Conservation (phyloP, 1,139 yeast genomes). For the Geotrichum carabidarum region DNA sequence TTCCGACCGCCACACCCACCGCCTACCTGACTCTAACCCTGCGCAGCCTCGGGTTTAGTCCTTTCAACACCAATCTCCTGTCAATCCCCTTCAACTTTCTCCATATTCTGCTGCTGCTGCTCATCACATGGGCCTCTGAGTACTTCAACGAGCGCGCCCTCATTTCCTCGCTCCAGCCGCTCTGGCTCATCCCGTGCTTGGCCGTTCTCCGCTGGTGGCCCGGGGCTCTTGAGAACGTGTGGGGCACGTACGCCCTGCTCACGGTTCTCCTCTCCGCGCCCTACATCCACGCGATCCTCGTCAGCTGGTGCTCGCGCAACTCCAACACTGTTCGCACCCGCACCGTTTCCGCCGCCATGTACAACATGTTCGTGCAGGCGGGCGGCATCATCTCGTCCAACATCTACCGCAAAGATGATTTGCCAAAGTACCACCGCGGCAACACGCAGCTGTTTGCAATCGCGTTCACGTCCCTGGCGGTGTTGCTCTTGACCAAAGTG, state of each 20-base stretch:
- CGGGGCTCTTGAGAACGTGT: constrained; percentile 44
- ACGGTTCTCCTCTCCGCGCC: constrained; percentile 47
- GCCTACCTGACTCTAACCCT: constrained; percentile 50
- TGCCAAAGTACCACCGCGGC: constrained; percentile 54
- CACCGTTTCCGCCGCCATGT: constrained; percentile 55
- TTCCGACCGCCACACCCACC: constrained; percentile 41
- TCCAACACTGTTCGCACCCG: constrained; percentile 56
- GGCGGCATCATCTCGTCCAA: constrained; percentile 49
- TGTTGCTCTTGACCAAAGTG: constrained; percentile 23
- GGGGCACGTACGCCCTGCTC: constrained; percentile 52
- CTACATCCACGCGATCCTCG: constrained; percentile 52
- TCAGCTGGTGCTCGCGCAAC: constrained; percentile 56
- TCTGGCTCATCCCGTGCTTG: constrained; percentile 42
- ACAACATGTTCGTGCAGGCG: constrained; percentile 54
- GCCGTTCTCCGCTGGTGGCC: constrained; percentile 48
- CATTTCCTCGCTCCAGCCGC: constrained; percentile 33
- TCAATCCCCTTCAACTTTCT: constrained; percentile 49
- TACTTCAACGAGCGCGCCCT: constrained; percentile 38
- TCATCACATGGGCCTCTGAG: constrained; percentile 44
- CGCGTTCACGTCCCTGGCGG: constrained; percentile 31
- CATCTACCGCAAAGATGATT: constrained; percentile 52
- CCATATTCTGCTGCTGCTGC: constrained; percentile 40
- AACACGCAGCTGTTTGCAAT: constrained; percentile 44
- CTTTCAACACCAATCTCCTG: constrained; percentile 51
- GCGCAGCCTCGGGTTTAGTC: constrained; percentile 50